Evolutionary conservation across 257 asterid species (phyloP).

Genomic region (Thymus mandschuricus): DNA sequence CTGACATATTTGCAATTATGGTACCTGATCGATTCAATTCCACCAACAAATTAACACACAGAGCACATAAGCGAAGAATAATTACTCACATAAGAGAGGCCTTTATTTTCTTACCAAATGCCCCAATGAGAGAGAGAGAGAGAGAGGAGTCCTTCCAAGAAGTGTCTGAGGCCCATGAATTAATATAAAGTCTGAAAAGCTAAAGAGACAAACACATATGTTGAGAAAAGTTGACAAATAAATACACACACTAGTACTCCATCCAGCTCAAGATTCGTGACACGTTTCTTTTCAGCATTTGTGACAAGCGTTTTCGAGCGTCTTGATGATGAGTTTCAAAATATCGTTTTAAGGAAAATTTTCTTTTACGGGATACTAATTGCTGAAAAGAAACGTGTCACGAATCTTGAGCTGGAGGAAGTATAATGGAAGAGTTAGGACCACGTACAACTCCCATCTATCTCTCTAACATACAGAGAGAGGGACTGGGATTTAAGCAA

Average conservation of each 20-base stretch:
- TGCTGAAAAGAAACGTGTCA: too few species aligned
- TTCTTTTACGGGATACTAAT: too few species aligned
- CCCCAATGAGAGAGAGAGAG: conserved; percentile 5
- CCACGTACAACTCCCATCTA: conserved; percentile 36
- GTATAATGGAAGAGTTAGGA: conserved; percentile 41
- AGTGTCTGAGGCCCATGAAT: conserved; percentile 35
- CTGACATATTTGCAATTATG: conserved; percentile 24
- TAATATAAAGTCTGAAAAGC: conserved; percentile 22
- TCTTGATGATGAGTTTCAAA: too few species aligned
- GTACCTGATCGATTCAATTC: background rate
- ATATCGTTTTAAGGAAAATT: too few species aligned
- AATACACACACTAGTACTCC: conserved; percentile 18
- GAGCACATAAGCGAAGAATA: conserved; percentile 1
- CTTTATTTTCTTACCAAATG: background rate
- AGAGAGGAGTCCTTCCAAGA: background rate
- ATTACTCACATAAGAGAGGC: background rate
- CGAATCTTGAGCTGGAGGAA: conserved; percentile 8
- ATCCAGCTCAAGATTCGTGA: background rate
- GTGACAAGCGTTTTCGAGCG: too few species aligned
- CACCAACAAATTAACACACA: background rate
- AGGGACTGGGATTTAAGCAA: conserved; percentile 37
- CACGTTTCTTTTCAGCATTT: too few species aligned
- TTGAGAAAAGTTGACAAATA: conserved; percentile 30
- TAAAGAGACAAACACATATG: conserved; percentile 41
- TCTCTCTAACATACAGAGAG: background rate